Evolutionary conservation across 371 early-diverging fungal genomes (phyloP), one percentile per base, ranked within the genome.

Genomic region (Umbelopsis sp.): DNA sequence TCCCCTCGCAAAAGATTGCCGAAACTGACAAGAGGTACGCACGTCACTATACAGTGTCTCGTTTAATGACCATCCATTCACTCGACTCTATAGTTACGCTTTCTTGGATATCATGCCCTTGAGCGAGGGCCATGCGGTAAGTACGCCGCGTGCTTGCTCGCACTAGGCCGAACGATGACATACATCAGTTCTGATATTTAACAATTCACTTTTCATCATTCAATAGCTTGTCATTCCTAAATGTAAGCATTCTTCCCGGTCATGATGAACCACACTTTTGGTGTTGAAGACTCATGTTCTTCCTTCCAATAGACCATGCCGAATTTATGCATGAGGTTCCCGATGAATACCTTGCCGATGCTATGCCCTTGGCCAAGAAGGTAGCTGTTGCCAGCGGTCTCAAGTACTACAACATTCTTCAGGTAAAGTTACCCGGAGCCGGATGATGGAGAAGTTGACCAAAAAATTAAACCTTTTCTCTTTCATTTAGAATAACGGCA

Each of bases 281-380:
- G 7, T 41, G 18, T 41, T 6, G 16, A 22, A 63, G 20, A 4
- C 48, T 37, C 22, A 57, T 25, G 22, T 57, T 14, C 7, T 35
- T 6, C 2, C 35, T 32, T 8, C 57, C 69, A 69, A 77, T 80
- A 94, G 95, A 92, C 69, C 98, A 98, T 69, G 96, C 94, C 65
- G 89, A 94, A 73, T 91, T 91, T 75, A 75, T 96, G 77, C 95
- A 96, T 76, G 85, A 96, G 79, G 71, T 98, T 10, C 93, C 96
- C 11, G 96, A 96, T 69, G 94, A 92, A 53, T 86, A 84, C 67
- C 79, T 97, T 64, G 86, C 87, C 32, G 97, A 96, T 68, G 63
- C 94, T 12, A 80, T 96, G 74, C 96, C 96, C 16, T 78, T 91
- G 24, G 95, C 96, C 63, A 95, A 95, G 80, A 91, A 92, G 80